Evolutionary conservation across 1,139 yeast genomes (phyloP), one percentile per base, ranked within the genome.

Genomic region (Yamadazyma trypodendri): DNA sequence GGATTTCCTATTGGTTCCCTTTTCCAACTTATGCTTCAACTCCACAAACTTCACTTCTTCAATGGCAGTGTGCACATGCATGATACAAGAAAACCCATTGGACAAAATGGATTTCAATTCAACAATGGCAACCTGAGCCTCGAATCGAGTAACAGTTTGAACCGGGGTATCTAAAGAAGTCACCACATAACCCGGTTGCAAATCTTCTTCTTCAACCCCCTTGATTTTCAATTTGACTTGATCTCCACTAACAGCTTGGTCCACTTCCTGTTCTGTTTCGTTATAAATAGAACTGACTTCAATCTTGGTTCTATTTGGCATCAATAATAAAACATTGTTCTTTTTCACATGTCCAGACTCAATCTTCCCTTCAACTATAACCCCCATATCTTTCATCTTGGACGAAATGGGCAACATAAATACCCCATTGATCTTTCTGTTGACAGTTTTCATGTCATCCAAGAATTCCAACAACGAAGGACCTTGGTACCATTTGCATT

Each of bases 1-100:
- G 45, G 96, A 86, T 66, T 83, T 86, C 72, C 96, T 84, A 75
- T 90, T 90, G 40, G 98, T 90, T 46, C 97, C 97, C 72, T 85
- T 90, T 64, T 92, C 96, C 56, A 92, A 75, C 67, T 90, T 89
- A 70, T 92, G 97, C 60, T 90, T 75, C 62, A 92, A 77, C 57
- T 83, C 82, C 37, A 83, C 75, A 59, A 92, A 79, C 31, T 77
- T 76, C 39, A 92, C 96, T 67, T 92, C 98, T 67, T 92, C 97
- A 56, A 92, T 88, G 39, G 98, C 97, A 35, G 98, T 88, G 72
- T 94, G 98, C 56, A 92, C 84, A 60, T 92, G 98, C 97, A 92
- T 90, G 43, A 92, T 97, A 77, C 98, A 92, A 10, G 96, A 81
- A 71, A 83, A 92, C 45, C 99, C 99, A 38, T 94, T 82, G 9